phyloP scores from a whole-genome alignment of 108 stramenopile genomes.

The Parietichytrium sp. region DNA sequence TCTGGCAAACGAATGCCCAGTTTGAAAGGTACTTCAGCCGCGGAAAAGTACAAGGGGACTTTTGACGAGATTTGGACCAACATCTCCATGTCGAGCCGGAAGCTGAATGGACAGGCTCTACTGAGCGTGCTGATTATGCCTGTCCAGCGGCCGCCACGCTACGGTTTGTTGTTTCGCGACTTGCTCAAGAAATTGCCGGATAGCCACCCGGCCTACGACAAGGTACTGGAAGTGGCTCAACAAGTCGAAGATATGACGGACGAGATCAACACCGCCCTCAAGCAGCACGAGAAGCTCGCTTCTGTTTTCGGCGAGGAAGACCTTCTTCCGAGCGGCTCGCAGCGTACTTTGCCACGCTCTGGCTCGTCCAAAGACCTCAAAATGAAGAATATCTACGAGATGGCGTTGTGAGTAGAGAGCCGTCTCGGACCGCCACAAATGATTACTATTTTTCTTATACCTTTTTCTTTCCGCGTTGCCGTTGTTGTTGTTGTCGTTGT shows the following conservation, averaged over 20 bases:
- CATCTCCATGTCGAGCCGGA: not conserved
- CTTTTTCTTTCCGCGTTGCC: no score
- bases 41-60: not conserved
- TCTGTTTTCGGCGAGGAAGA: not conserved
- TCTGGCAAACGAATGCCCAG: not conserved
- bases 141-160: conserved; percentile 20
- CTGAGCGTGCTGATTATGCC: not conserved
- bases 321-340: not conserved
- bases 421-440: no score
- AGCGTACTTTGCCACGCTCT: not conserved
- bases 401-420: no score
- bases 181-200: not conserved
- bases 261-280: not conserved
- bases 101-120: conserved; percentile 13
- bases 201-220: not conserved
- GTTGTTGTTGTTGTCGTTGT: no score
- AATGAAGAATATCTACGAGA: not conserved
- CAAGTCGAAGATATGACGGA: not conserved
- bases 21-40: not conserved
- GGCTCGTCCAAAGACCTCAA: conserved; percentile 22
- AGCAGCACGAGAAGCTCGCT: conserved; percentile 25
- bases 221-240: not conserved
- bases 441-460: no score
- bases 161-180: not conserved
- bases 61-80: conserved; percentile 37